Conservation (phyloP, 169 alveolate species). For the Eimeria nieschulzi region DNA sequence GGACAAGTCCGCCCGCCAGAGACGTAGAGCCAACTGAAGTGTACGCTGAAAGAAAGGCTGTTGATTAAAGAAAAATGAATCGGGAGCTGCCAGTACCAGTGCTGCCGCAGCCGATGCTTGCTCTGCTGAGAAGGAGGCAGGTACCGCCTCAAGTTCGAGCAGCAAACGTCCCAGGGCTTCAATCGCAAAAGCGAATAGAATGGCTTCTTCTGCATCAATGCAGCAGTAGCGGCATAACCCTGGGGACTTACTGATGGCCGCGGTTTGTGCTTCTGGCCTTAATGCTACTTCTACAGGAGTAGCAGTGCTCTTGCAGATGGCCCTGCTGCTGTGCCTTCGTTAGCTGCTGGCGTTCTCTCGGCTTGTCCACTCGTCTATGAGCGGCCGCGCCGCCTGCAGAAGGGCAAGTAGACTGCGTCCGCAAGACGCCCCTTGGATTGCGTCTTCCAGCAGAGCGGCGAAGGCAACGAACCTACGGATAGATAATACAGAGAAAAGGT, state of each 20-base stretch:
- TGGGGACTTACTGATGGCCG: too few relatives aligned
- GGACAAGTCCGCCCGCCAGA: not conserved
- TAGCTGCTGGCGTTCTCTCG: not conserved
- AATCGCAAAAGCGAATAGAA: too few relatives aligned
- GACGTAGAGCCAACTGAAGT: constrained; percentile 17
- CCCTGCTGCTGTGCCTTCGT: not conserved
- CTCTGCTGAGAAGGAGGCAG: constrained; percentile 1
- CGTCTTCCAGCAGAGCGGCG: constrained; percentile 2
- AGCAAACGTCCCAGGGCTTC: not conserved
- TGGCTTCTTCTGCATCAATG: too few relatives aligned
- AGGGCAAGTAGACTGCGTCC: constrained; percentile 14
- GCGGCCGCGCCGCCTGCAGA: constrained; percentile 17
- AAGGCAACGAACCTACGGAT: not conserved
- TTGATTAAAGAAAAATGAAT: not conserved
- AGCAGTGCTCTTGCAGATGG: not conserved
- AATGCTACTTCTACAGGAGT: too few relatives aligned
- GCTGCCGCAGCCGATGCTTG: constrained; percentile 55
- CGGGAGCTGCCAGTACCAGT: constrained; percentile 27
- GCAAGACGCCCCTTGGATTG: constrained; percentile 3
- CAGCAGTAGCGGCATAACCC: too few relatives aligned
- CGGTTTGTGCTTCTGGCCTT: too few relatives aligned
- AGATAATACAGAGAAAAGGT: too few relatives aligned
- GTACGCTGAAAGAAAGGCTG: constrained; percentile 3
- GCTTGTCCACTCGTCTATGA: not conserved
- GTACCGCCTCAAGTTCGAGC: constrained; percentile 4